Evolutionary conservation across 1,284 basidiomycete species (phyloP), one percentile per base, ranked within the genome.

Genomic region (Ustilago bromivora): DNA sequence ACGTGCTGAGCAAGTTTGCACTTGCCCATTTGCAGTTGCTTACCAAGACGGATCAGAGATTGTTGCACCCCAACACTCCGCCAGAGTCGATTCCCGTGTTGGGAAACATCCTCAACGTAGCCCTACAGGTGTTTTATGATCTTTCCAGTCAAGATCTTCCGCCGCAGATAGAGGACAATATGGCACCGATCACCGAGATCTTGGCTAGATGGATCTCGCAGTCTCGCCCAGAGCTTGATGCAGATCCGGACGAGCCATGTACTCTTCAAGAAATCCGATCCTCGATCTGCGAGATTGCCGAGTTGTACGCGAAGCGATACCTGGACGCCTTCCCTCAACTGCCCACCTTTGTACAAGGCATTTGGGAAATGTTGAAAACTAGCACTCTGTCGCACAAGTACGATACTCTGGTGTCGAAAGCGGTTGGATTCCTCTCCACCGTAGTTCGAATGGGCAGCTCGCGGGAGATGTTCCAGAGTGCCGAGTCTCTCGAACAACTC

Each of bases 71-170:
- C 76, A n/a, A 76, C 78, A 66, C 81, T 82, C 64, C 85, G 86
- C 12, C 87, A 85, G 0, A 72, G 49, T 52, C 66, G 46, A 12
- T 85, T 75, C 70, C 87, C 86, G 61, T 87, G 83, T 60, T 87
- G 86, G 55, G 85, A 82, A 60, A 64, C 41, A 77, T 80, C 41
- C 56, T 85, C 23, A 87, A 36, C 0, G 91, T 95, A 88, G 89
- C 97, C 5, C 89, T 94, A 17, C 94, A 96, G 59, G 90, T 98
- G 36, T 99, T 93, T 88, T 92, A 96, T 82, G 97, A 99, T 86
- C 91, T 99, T 67, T 94, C 93, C 1, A 94, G 93, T 76, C 97
- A 99, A 80, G 96, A 99, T 87, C 88, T 99, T 28, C 96, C 96
- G 6, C 95, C 95, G 10, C 92, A 92, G 76, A 92, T 99, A 81